A percentile compares a stretch with the other conserved stretches of the same genome.
Evolutionary conservation across 2,329 filamentous ascomycete species (phyloP).

Genomic region (Fusarium algeriense): DNA sequence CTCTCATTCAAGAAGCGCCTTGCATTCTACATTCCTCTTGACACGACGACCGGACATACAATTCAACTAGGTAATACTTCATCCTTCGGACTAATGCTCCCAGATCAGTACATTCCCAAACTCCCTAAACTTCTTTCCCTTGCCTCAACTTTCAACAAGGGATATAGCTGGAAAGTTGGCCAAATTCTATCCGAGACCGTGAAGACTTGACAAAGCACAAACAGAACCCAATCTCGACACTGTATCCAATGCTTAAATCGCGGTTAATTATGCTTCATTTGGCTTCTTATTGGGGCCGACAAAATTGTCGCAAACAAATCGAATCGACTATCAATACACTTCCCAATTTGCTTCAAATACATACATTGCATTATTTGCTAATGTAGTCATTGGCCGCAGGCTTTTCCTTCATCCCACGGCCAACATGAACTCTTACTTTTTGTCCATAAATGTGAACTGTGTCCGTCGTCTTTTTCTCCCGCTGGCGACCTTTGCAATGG

Average conservation of each 20-base stretch:
- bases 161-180: not conserved
- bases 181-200: not conserved
- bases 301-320: slow-evolving; percentile 20
- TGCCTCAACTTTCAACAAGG: slow-evolving; percentile 5
- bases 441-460: slow-evolving; percentile 30
- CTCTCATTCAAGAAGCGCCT: slow-evolving; percentile 9
- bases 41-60: slow-evolving; percentile 1
- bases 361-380: slow-evolving; percentile 10
- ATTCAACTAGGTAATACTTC: not conserved
- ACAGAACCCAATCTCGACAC: not conserved
- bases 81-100: not conserved
- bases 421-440: slow-evolving; percentile 33
- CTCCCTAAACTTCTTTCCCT: slow-evolving; percentile 2
- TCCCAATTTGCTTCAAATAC: slow-evolving; percentile 13
- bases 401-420: slow-evolving; percentile 17
- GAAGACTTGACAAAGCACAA: not conserved
- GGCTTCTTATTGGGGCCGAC: slow-evolving; percentile 19
- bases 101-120: not conserved
- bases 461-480: slow-evolving; percentile 20
- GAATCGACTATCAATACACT: slow-evolving; percentile 37
- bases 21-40: slow-evolving; percentile 28
- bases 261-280: slow-evolving; percentile 25
- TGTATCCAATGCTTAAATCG: not conserved
- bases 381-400: slow-evolving; percentile 12
- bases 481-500: slow-evolving; percentile 17